Percentiles rank a stretch among this genome's conserved stretches.
Conservation (phyloP, 768 basidiomycete species). For the Daedaleopsis nitida region DNA sequence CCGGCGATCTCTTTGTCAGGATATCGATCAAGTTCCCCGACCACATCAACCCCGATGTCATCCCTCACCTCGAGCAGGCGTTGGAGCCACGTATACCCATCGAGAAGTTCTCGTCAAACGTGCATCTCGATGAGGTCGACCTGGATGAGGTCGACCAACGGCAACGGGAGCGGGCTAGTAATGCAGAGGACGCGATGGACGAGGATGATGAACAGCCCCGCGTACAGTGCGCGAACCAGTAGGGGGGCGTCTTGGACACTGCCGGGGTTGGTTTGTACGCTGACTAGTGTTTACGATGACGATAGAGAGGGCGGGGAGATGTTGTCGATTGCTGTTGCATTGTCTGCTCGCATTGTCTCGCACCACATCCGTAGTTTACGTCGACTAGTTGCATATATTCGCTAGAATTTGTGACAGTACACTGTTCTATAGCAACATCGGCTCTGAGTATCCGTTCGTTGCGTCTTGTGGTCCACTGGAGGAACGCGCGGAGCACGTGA, state of each 20-base stretch:
- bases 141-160: conserved; percentile 79
- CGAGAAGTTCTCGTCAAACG: conserved; percentile 65
- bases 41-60: conserved; percentile 61
- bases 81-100: conserved; percentile 77
- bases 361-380: conserved; percentile 14
- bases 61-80: conserved; percentile 79
- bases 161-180: conserved; percentile 46
- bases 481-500: conserved; percentile 12
- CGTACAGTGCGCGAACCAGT: conserved; percentile 96
- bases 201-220: conserved; percentile 85
- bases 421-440: conserved; percentile 18
- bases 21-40: conserved; percentile 91
- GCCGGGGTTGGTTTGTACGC: not conserved
- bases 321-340: conserved; percentile 17
- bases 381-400: conserved; percentile 18
- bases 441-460: not conserved
- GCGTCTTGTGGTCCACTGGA: not conserved
- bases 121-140: conserved; percentile 81
- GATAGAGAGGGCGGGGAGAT: conserved; percentile 4
- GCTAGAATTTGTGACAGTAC: conserved; percentile 23
- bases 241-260: conserved; percentile 19
- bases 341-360: conserved; percentile 16
- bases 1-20: conserved; percentile 90
- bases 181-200: conserved; percentile 85
- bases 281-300: not conserved